A percentile compares a stretch with the other conserved stretches of the same genome.
Conservation (phyloP, 768 basidiomycete species). For the Cystobasidium onofrii region DNA sequence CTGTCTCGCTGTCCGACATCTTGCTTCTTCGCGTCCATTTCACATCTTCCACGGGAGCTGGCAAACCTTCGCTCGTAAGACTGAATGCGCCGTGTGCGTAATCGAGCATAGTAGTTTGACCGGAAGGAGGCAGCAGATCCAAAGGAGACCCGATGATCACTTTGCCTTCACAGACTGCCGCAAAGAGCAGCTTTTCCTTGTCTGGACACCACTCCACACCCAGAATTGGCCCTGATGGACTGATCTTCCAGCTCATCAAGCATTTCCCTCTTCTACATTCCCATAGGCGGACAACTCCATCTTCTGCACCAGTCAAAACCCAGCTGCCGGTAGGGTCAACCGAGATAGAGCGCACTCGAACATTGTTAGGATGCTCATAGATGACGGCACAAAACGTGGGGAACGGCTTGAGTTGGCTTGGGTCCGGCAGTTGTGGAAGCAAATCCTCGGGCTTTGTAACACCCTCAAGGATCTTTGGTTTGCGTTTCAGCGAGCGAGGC, state of each 20-base stretch:
- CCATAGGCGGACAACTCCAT: conserved; percentile 78
- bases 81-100: conserved; percentile 58
- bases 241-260: conserved; percentile 76
- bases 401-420: conserved; percentile 84
- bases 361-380: conserved; percentile 57
- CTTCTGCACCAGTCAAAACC: conserved; percentile 85
- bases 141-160: conserved; percentile 75
- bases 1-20: conserved; percentile 43
- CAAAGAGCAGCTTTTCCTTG: conserved; percentile 41
- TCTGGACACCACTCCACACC: conserved; percentile 90
- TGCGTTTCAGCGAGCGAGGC: conserved; percentile 70
- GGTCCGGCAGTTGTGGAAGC: conserved; percentile 88
- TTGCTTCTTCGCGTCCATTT: conserved; percentile 47
- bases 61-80: conserved; percentile 49
- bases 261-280: conserved; percentile 82
- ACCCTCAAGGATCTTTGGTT: conserved; percentile 74
- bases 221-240: conserved; percentile 59
- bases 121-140: conserved; percentile 57
- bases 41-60: conserved; percentile 44
- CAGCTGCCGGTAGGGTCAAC: conserved; percentile 83
- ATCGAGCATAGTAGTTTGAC: conserved; percentile 56
- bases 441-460: conserved; percentile 60
- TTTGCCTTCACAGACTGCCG: conserved; percentile 56
- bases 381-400: conserved; percentile 71
- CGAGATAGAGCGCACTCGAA: conserved; percentile 64